Percentiles rank a stretch among this genome's conserved stretches.
These are phyloP conservation scores for Pseudonectria foliicola DNA, from an alignment of 2,329 filamentous ascomycete genomes.

Conservation along the genomic window DNA sequence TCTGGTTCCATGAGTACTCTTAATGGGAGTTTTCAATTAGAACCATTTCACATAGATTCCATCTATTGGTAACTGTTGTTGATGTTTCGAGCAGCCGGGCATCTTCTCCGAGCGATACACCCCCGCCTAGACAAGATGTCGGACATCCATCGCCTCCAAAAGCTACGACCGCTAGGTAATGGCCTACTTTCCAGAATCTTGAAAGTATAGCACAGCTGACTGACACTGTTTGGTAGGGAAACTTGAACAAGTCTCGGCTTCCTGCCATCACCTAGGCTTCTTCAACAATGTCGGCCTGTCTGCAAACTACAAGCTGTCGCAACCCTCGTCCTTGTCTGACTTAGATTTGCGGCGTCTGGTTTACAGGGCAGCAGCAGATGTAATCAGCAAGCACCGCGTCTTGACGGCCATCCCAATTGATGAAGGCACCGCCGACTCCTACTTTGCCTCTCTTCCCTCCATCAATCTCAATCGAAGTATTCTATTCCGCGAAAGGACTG, in stretches of 20 bases:
- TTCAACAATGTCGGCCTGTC: constrained; percentile 37
- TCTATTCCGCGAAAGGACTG: constrained; percentile 24
- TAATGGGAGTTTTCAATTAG: no score
- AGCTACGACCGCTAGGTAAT: no score
- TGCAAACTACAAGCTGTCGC: constrained; percentile 28
- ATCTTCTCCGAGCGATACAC: no score
- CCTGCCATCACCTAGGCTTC: constrained; percentile 33
- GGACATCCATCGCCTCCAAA: no score
- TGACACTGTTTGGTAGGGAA: no score
- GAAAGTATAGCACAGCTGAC: no score
- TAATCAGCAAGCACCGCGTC: constrained; percentile 33
- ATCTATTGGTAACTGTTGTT: no score
- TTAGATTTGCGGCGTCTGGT: constrained; percentile 21
- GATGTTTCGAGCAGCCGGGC: no score
- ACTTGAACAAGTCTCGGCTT: constrained; percentile 36
- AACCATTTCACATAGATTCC: no score
- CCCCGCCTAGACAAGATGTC: no score
- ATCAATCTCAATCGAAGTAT: constrained; percentile 33
- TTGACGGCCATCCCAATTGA: constrained; percentile 35
- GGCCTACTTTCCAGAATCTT: no score
- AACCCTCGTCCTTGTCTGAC: constrained; percentile 15
- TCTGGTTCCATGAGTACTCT: no score
- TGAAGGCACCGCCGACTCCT: constrained; percentile 32
- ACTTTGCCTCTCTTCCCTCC: constrained; percentile 36
- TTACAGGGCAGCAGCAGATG: constrained; percentile 25